Base-by-base conservation (phyloP, 768 basidiomycete genomes). In the Suillus placidus region DNA sequence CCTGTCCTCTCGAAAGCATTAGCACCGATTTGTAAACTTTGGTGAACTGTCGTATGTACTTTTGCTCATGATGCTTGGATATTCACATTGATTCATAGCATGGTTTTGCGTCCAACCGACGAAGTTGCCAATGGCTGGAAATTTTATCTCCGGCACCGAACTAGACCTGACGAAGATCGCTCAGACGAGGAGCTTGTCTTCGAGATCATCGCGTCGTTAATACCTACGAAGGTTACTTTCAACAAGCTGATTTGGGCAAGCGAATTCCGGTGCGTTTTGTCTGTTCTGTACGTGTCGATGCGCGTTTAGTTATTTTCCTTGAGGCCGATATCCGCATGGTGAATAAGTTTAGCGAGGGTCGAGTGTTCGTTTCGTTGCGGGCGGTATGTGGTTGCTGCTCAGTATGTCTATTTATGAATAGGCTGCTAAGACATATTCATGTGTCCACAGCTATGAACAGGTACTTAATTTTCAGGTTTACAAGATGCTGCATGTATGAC, bases 21-120 rank as follows among this genome's bases (percentile, higher is more conserved):
- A 23, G 52, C 62, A 83, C 66, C 80, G 81, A 71, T 83, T 83
- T 82, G 82, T 83, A 1, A 79, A 81, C 43, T 67, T 10, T 26
- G 13, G 30, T 32, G 16, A 10, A 7, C 14, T 5, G 34, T 37
- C 2, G 40, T 42, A 43, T 38, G 30, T 42, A 3, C 47, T 60
- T 34, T 5, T 62, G 42, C 8, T 23, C 8, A 20, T 32, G 32
- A 34, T 5, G 5, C 8, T 61, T 60, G 43, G 38, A 40, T 5
- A 58, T 40, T 26, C 47, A 10, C 16, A 63, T 45, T 58, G 18
- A 60, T 3, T 43, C 52, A 12, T 37, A 64, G 62, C 7, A 37
- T 66, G n/a, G 18, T 47, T 4, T 58, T 67, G 40, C 67, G 67
- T 42, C 61, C 66, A 32, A 64, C 69, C 10, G 62, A 75, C 26